Evolutionary conservation across 2,329 filamentous ascomycete species (phyloP), one percentile per base, ranked within the genome.

Genomic region (Thermomyces lanuginosus): DNA sequence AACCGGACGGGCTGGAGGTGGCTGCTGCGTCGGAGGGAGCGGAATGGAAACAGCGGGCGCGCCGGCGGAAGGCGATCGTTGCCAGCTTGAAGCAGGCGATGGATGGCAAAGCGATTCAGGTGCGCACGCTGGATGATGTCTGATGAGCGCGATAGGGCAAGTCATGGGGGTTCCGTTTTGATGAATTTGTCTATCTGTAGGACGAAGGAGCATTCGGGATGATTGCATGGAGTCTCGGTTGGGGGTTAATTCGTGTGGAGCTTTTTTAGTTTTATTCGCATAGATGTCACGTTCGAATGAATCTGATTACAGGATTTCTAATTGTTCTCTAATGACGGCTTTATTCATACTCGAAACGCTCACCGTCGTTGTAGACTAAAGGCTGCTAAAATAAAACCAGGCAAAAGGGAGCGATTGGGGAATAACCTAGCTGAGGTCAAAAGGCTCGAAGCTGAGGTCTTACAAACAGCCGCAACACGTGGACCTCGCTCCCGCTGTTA

Each of bases 31-130:
- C 36, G 4, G 39, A 37, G 6, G 39, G 36, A 13, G 29, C 44
- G 7, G 42, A 39, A 14, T 58, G 49, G 46, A 50, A 50, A 35
- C 36, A 40, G 2, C 58, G 51, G 31, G 34, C 33, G n/a, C 37
- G 42, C 27, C 53, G 53, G 21, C 28, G 32, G 26, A 42, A 36
- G 26, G 41, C 45, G 29, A 29, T 45, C 24, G 41, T 45, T 29
- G 36, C 32, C 5, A 38, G 42, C 22, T 31, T 49, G 11, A 44
- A 40, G 34, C 29, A 32, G 21, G 44, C 38, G 6, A 35, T 48
- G 22, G 27, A 24, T 13, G 33, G 31, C 10, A 29, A 38, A 16
- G 38, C 36, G 14, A 28, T 36, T 12, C 38, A 37, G 18, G 37
- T 44, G n/a, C 30, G 43, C 19, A 28, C 30, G 11, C 30, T 44